Percentiles rank a stretch among this genome's conserved stretches.
These are phyloP conservation scores for Glomus cerebriforme DNA, from an alignment of 192 early-diverging fungal genomes.

Conservation along the genomic window DNA sequence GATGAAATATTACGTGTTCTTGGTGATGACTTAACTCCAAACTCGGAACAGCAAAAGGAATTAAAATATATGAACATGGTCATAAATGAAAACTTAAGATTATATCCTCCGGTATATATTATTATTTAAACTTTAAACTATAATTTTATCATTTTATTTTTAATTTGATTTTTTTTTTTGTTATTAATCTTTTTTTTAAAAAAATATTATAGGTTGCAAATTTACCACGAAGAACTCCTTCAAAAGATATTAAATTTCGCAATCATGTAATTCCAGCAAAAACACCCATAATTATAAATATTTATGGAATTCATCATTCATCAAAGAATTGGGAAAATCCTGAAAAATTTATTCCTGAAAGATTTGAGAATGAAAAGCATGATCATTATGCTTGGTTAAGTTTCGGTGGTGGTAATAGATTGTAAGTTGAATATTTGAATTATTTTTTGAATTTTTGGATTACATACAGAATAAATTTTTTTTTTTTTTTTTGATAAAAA, in stretches of 20 bases:
- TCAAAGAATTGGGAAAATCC: neutral
- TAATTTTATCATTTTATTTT: neutral
- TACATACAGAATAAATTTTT: neutral
- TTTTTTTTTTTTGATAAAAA: neutral
- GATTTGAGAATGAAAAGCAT: neutral
- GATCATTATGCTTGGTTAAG: neutral
- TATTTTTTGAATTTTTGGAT: neutral
- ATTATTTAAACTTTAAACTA: neutral
- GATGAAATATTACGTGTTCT: neutral
- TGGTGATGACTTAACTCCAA: neutral
- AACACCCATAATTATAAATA: neutral
- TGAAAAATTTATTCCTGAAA: neutral
- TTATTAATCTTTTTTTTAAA: neutral
- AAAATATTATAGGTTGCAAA: neutral
- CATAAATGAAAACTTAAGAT: neutral
- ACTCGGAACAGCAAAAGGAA: neutral
- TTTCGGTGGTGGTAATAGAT: neutral
- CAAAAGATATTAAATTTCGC: neutral
- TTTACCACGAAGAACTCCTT: neutral
- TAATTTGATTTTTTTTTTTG: neutral
- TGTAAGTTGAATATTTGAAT: neutral
- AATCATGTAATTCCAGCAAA: neutral
- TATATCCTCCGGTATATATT: conserved; percentile 4
- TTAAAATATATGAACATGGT: conserved; percentile 1
- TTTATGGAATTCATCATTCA: neutral